Base-by-base conservation (phyloP, 2,329 filamentous ascomycete species). In the Ilyonectria mors-panacis region DNA sequence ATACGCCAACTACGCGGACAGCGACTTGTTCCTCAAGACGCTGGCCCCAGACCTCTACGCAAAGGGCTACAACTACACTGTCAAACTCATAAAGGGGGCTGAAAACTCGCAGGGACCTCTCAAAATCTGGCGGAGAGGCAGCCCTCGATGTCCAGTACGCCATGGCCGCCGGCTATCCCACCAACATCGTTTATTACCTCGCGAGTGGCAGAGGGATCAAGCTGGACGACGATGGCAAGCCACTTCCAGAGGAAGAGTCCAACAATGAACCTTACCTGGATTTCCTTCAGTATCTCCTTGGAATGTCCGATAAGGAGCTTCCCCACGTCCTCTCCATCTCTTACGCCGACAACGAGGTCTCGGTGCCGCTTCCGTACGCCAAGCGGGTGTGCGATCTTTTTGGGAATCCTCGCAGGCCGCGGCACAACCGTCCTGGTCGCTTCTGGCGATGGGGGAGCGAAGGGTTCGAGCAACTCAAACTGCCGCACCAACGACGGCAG, bases 401-500 rank as follows among this genome's bases (percentile, higher is more conserved):
- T 63, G 86, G 86, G 86, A 9, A 81, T 88, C 63, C 81, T 90
- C 4, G 80, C 87, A 3, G 84, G 81, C 8, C 83, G 88, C 6
- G 88, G 88, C 10, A 85, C 85, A 1, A 83, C 85, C 1, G 73
- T 89, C 8, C 73, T 90, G 7, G 84, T 82, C 51, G 82, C 83
- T 1, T 85, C 84, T 6, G 88, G 88, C 2, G 88, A 89, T 68
- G 82, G 82, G 30, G 86, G 86, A 21, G 80, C 83, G 3, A 80
- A 79, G 2, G 84, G 83, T 4, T 81, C 79, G 3, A 80, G 80
- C 17, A 76, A 79, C 65, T 90, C 89, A 65, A 75, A 70, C 21
- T 93, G 90, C 79, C 79, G 83, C 58, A 84, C 84, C 63, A 89
- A 91, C 74, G 88, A 92, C 63, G 90, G 89, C 23, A 83, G 80